Conservation (phyloP, 768 basidiomycete genomes). For the Mycena galopus region DNA sequence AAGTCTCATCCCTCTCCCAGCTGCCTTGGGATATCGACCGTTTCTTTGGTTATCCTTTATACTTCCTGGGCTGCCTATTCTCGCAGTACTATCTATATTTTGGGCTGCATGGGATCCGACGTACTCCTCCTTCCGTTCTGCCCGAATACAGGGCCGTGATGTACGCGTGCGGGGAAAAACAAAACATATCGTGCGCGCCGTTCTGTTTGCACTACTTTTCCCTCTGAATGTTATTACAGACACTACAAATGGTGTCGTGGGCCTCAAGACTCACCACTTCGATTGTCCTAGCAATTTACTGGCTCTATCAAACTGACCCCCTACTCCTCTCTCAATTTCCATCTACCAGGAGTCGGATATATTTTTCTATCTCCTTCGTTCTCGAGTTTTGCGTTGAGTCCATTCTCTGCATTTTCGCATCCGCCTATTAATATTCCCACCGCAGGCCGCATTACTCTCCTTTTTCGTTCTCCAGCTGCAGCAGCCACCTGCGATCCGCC, state of each 20-base stretch:
- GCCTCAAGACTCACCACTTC: slow-evolving; percentile 65
- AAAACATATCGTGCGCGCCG: slow-evolving; percentile 68
- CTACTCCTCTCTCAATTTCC: slow-evolving; percentile 52
- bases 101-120: slow-evolving; percentile 94
- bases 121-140: slow-evolving; percentile 70
- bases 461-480: slow-evolving; percentile 71
- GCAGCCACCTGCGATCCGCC: slow-evolving; percentile 77
- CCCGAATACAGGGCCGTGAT: slow-evolving; percentile 78
- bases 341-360: slow-evolving; percentile 55
- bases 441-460: slow-evolving; percentile 66
- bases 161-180: slow-evolving; percentile 76
- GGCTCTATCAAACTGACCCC: slow-evolving; percentile 56
- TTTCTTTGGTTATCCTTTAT: slow-evolving; percentile 43
- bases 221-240: slow-evolving; percentile 51
- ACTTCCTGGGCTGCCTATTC: slow-evolving; percentile 60
- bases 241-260: slow-evolving; percentile 73
- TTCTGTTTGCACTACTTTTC: neutral
- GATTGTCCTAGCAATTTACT: slow-evolving; percentile 56
- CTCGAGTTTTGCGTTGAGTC: slow-evolving; percentile 71
- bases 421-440: slow-evolving; percentile 5
- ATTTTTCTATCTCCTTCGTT: slow-evolving; percentile 59
- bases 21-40: slow-evolving; percentile 48
- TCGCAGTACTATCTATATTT: slow-evolving; percentile 70
- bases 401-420: slow-evolving; percentile 6
- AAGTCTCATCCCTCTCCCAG: slow-evolving; percentile 39